These are phyloP conservation scores for Conringia planisiliqua DNA, from an alignment of 345 rosid genomes.

Conservation along the genomic window DNA sequence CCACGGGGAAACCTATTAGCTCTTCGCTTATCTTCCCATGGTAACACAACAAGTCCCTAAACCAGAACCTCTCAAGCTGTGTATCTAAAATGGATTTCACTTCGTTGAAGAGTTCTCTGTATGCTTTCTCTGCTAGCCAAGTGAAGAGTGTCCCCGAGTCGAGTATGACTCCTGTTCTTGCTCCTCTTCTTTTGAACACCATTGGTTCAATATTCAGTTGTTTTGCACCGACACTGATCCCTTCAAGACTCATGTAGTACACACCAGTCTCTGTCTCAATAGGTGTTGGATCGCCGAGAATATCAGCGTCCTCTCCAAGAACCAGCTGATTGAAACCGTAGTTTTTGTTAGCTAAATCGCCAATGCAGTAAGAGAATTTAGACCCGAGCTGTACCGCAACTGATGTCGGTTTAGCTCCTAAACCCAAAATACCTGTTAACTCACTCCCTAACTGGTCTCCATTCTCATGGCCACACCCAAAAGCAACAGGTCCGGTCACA, in stretches of 20 bases:
- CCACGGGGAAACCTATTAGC: constrained; percentile 47
- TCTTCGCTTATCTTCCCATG: constrained; percentile 38
- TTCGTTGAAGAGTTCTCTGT: constrained; percentile 36
- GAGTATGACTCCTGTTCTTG: constrained; percentile 37
- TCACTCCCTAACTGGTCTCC: constrained; percentile 30
- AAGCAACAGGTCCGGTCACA: constrained; percentile 21
- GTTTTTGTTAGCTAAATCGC: constrained; percentile 38
- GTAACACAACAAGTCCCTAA: constrained; percentile 40
- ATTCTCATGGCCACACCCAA: constrained; percentile 54
- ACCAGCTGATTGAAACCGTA: constrained; percentile 42
- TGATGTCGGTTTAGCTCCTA: constrained; percentile 42
- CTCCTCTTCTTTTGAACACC: constrained; percentile 27
- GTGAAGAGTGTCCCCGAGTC: constrained; percentile 49
- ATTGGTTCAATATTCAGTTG: constrained; percentile 38
- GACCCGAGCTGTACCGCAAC: constrained; percentile 45
- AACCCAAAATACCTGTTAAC: constrained; percentile 46
- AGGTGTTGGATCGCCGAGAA: constrained; percentile 54
- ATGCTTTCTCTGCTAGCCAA: constrained; percentile 40
- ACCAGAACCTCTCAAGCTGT: constrained; percentile 27
- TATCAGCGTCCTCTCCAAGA: constrained; percentile 39
- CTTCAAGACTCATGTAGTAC: constrained; percentile 46
- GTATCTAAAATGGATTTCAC: constrained; percentile 29
- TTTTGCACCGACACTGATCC: constrained; percentile 45
- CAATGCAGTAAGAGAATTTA: constrained; percentile 56
- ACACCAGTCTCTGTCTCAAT: constrained; percentile 33